Evolutionary conservation across 257 asterid species (phyloP).

Genomic region (Thymus mandschuricus): DNA sequence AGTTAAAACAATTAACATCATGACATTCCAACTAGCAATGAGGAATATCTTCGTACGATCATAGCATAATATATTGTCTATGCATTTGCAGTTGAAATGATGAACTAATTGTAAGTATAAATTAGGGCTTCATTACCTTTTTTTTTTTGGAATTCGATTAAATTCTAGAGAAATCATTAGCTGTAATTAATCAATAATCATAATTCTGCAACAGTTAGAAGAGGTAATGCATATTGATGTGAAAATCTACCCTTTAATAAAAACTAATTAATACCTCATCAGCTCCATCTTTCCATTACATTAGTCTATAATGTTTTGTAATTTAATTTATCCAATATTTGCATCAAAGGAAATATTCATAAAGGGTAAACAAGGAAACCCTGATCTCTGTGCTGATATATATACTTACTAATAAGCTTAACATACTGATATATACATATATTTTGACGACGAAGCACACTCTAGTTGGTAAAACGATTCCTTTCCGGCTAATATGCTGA

Average conservation of each 20-base stretch:
- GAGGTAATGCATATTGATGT: background rate
- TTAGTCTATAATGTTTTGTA: background rate
- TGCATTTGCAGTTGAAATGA: no score
- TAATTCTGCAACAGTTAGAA: conserved; percentile 13
- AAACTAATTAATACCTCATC: conserved; percentile 9
- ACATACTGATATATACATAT: no score
- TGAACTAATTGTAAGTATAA: background rate
- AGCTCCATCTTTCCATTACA: background rate
- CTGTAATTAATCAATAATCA: background rate
- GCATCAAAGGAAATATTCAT: no score
- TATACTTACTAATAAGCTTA: no score
- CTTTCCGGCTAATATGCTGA: background rate
- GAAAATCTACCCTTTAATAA: conserved; percentile 29
- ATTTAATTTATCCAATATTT: background rate
- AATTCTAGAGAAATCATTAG: background rate
- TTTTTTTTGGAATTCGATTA: background rate
- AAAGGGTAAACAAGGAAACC: background rate
- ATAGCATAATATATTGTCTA: no score
- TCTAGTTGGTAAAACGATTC: no score
- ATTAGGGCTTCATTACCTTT: background rate
- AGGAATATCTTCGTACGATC: no score
- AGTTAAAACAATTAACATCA: no score
- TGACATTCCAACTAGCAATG: no score
- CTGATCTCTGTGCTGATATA: no score
- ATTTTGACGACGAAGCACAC: no score